Percentiles rank a stretch among this genome's conserved stretches.
Conservation (phyloP, 2,329 filamentous ascomycete species). For the Aureobasidium namibiae region DNA sequence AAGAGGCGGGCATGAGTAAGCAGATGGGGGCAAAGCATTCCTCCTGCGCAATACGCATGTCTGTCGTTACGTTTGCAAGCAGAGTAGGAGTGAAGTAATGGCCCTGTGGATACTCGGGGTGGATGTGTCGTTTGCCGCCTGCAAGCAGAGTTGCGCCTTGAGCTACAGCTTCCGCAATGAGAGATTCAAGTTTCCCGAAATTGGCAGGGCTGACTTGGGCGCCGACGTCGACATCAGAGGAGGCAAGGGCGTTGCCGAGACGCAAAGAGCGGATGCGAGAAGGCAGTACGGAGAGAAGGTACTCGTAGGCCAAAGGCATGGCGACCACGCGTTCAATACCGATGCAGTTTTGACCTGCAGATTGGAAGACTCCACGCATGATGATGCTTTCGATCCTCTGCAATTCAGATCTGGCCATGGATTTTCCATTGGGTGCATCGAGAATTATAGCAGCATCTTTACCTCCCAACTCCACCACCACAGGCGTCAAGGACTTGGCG, state of each 20-base stretch:
- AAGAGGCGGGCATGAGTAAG: slow-evolving; percentile 66
- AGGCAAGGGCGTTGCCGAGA: slow-evolving; percentile 60
- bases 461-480: slow-evolving; percentile 85
- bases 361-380: slow-evolving; percentile 89
- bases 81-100: slow-evolving; percentile 93
- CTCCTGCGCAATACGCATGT: slow-evolving; percentile 80
- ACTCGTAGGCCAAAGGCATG: slow-evolving; percentile 65
- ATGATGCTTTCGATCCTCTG: slow-evolving; percentile 70
- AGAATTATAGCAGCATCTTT: slow-evolving; percentile 90
- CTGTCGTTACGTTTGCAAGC: slow-evolving; percentile 75
- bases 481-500: slow-evolving; percentile 75
- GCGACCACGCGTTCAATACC: slow-evolving; percentile 91
- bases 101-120: slow-evolving; percentile 66
- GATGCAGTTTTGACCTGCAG: slow-evolving; percentile 94
- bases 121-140: slow-evolving; percentile 63
- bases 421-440: slow-evolving; percentile 55
- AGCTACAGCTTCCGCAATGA: slow-evolving; percentile 69
- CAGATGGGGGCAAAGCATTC: slow-evolving; percentile 94
- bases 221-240: slow-evolving; percentile 62
- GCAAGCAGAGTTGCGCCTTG: slow-evolving; percentile 73
- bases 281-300: slow-evolving; percentile 60
- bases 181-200: slow-evolving; percentile 66
- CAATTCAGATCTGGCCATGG: slow-evolving; percentile 47
- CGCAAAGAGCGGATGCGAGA: slow-evolving; percentile 67
- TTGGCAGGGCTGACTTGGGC: slow-evolving; percentile 75